Percentiles rank a stretch among this genome's conserved stretches.
Evolutionary conservation across 441 rosid species (phyloP).

Genomic region (Capsella rubella): DNA sequence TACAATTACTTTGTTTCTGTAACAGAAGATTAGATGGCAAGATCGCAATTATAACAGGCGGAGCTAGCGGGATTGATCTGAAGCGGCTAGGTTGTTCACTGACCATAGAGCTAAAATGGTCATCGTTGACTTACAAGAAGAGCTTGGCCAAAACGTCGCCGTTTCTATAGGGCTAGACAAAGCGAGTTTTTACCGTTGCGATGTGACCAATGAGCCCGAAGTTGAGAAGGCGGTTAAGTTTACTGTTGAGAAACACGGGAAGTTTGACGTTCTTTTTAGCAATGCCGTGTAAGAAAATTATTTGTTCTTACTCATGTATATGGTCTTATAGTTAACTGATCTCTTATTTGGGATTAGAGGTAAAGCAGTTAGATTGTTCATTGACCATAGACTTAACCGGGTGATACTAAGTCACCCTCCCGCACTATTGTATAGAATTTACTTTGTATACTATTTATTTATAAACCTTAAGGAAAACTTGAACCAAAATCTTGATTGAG

Average conservation of each 20-base stretch:
- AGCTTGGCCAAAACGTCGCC: not conserved
- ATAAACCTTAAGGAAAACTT: no score
- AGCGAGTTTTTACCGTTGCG: not conserved
- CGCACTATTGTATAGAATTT: no score
- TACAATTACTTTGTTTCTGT: not conserved
- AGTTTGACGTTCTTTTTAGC: not conserved
- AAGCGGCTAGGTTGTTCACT: not conserved
- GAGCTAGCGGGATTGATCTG: not conserved
- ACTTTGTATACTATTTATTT: no score
- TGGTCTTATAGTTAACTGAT: no score
- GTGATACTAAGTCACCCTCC: no score
- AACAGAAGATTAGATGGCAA: not conserved
- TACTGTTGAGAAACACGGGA: not conserved
- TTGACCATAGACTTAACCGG: no score
- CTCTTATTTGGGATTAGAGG: no score
- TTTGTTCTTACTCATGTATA: no score
- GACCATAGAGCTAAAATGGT: not conserved
- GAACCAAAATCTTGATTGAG: no score
- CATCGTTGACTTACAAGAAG: slow-evolving; percentile 1
- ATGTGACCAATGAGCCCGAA: not conserved
- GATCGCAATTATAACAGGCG: not conserved
- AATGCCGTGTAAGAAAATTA: not conserved
- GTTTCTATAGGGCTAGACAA: not conserved
- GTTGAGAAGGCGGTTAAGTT: not conserved
- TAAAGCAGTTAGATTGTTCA: no score